Evolutionary conservation across 345 rosid genomes (phyloP), one percentile per base, ranked within the genome.

Genomic region (Moringa oleifera): DNA sequence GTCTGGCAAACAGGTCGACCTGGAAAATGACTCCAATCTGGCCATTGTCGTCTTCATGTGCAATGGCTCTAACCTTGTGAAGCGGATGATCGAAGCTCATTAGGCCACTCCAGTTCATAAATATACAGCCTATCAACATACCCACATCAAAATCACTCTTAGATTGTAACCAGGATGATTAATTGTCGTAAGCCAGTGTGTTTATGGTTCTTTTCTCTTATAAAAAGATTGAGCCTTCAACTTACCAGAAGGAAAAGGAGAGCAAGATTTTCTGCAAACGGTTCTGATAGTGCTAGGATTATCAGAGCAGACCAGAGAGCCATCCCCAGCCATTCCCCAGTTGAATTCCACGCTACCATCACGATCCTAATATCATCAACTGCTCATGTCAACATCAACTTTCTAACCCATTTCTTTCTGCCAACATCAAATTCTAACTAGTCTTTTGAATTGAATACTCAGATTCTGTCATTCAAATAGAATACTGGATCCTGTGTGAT

Each of bases 231-330:
- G 31, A 62, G 18, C 16, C 15, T 20, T 28, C 28, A 58, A 20
- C 1, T 20, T 69, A 82, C 87, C 84, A 22, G 81, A 47, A 59
- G 87, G 84, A 64, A 83, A 83, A 23, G 90, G 81, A 11, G 85
- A 73, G 37, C 54, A 80, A 46, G 84, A 86, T 70, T 82, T 85
- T 41, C 84, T 82, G 68, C 96, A 88, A 21, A 81, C 83, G 23
- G 66, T 77, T 77, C 67, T 73, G 18, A 80, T 72, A 15, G 81
- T 67, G 10, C 77, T 73, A 0, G 75, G 25, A 55, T 86, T 85
- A 76, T 82, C 75, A 25, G 85, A 82, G 23, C 69, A 75, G 7
- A 80, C 71, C 13, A 83, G 71, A 46, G 81, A 80, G 1, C 83
- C 84, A 60, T 80, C 83, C 5, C 71, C 83, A 33, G 79, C 71